Evolutionary conservation across 495 filamentous ascomycete genomes (phyloP), one percentile per base, ranked within the genome.

Genomic region (Aspergillus ellipticus): DNA sequence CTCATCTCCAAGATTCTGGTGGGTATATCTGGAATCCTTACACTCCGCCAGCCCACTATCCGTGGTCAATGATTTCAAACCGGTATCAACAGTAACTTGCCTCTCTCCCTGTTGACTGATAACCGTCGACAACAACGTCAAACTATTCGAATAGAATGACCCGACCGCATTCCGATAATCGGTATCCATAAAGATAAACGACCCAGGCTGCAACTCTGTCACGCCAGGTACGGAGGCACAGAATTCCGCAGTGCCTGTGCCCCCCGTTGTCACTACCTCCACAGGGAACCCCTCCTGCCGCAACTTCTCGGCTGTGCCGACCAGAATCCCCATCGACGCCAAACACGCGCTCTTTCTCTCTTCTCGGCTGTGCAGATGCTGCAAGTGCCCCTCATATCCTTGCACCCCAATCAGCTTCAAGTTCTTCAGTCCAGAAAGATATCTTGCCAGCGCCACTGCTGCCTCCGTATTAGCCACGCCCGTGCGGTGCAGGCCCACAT

Each of bases 101-200:
- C 64, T 56, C 6, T 63, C 57, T 3, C 71, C 69, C 47, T 74
- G 71, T n/a, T 67, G 51, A 55, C 69, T 72, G 22, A 74, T 29
- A 5, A 72, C 71, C 0, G 71, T 74, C 2, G 71, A 67, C 26
- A 74, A 20, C 1, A 74, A 50, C 1, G 67, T 70, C 22, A 74
- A 51, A 37, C 71, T 74, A 43, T 72, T 68, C 3, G 69, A 63
- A 49, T 69, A 74, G 53, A 70, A 72, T 1, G 62, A 64, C 6
- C 71, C 71, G 4, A 74, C 71, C 0, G 71, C 71, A 45, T 74
- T 72, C 5, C 71, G 64, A 22, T 74, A 74, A 29, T 74, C 71
- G 0, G 69, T 72, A 50, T 74, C 71, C 71, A 74, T 74, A 55
- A 74, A 74, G 54, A 74, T 74, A n/a, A 74, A 74, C 9, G 69